Percentiles rank a stretch among this genome's conserved stretches.
Conservation (phyloP, 2,329 filamentous ascomycete genomes). For the Fusarium sp. region DNA sequence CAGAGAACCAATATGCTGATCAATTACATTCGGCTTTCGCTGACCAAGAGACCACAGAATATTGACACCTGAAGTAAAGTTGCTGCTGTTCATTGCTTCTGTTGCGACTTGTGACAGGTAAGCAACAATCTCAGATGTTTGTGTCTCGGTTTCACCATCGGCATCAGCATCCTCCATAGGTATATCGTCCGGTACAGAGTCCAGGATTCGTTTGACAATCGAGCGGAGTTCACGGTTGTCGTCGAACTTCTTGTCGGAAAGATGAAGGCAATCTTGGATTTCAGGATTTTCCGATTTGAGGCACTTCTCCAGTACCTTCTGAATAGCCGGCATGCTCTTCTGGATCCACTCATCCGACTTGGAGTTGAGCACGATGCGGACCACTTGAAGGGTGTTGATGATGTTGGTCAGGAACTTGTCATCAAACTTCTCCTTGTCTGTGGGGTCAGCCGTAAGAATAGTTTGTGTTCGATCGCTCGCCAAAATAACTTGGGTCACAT, state of each 20-base stretch:
- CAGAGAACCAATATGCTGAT: slow-evolving; percentile 85
- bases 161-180: slow-evolving; percentile 82
- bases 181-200: slow-evolving; percentile 83
- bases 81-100: slow-evolving; percentile 83
- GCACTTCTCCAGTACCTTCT: slow-evolving; percentile 90
- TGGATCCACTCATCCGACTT: slow-evolving; percentile 93
- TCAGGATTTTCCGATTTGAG: slow-evolving; percentile 90
- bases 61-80: slow-evolving; percentile 90
- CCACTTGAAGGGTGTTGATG: slow-evolving; percentile 92
- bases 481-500: slow-evolving; percentile 87
- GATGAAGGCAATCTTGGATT: slow-evolving; percentile 91
- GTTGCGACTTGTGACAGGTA: slow-evolving; percentile 88
- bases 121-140: slow-evolving; percentile 87
- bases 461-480: slow-evolving; percentile 80
- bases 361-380: slow-evolving; percentile 88
- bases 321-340: slow-evolving; percentile 78
- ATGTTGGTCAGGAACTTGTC: slow-evolving; percentile 88
- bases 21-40: slow-evolving; percentile 86
- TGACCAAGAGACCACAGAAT: slow-evolving; percentile 92
- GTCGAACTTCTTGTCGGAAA: slow-evolving; percentile 75
- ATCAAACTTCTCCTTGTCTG: slow-evolving; percentile 78
- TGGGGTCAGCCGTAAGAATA: slow-evolving; percentile 68
- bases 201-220: slow-evolving; percentile 83
- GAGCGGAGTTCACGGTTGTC: slow-evolving; percentile 78
- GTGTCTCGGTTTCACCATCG: slow-evolving; percentile 83